Percentiles rank a stretch among this genome's conserved stretches.
Evolutionary conservation across 371 early-diverging fungal species (phyloP).

Genomic region (Batkoa obscura): DNA sequence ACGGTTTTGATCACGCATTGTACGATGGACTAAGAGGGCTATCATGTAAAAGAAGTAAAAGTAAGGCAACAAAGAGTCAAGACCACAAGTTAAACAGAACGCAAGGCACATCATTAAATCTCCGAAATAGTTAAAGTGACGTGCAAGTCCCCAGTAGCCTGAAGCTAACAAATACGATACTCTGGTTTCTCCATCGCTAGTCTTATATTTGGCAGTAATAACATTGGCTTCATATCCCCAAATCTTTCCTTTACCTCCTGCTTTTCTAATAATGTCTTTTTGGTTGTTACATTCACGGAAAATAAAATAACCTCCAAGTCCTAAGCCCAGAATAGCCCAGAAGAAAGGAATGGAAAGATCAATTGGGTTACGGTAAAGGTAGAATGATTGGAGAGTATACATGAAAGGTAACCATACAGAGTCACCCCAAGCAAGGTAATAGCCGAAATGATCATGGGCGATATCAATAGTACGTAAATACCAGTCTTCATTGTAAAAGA

Average conservation of each 20-base stretch:
- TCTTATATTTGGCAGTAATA: conserved; percentile 43
- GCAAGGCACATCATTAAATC: conserved; percentile 42
- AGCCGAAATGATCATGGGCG: conserved; percentile 64
- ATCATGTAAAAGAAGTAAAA: conserved; percentile 58
- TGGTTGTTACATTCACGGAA: conserved; percentile 67
- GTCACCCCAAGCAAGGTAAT: conserved; percentile 64
- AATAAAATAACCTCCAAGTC: conserved; percentile 48
- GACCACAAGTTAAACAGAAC: conserved; percentile 45
- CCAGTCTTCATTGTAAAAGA: conserved; percentile 69
- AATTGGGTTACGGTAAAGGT: conserved; percentile 42
- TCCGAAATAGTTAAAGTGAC: conserved; percentile 66
- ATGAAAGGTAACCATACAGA: conserved; percentile 59
- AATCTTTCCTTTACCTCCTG: conserved; percentile 46
- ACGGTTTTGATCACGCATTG: conserved; percentile 40
- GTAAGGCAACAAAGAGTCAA: conserved; percentile 35
- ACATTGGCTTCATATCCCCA: conserved; percentile 57
- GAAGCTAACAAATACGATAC: conserved; percentile 36
- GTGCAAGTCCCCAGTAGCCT: conserved; percentile 56
- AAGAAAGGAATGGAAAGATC: conserved; percentile 30
- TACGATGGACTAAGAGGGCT: conserved; percentile 37
- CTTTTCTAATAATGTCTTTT: conserved; percentile 45
- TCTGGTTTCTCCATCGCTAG: conserved; percentile 49
- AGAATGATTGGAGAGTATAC: conserved; percentile 66
- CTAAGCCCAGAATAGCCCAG: conserved; percentile 20
- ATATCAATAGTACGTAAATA: conserved; percentile 56